Percentiles rank a stretch among this genome's conserved stretches.
phyloP scores from a whole-genome alignment of 495 filamentous ascomycete species.

The Podospora appendiculata region DNA sequence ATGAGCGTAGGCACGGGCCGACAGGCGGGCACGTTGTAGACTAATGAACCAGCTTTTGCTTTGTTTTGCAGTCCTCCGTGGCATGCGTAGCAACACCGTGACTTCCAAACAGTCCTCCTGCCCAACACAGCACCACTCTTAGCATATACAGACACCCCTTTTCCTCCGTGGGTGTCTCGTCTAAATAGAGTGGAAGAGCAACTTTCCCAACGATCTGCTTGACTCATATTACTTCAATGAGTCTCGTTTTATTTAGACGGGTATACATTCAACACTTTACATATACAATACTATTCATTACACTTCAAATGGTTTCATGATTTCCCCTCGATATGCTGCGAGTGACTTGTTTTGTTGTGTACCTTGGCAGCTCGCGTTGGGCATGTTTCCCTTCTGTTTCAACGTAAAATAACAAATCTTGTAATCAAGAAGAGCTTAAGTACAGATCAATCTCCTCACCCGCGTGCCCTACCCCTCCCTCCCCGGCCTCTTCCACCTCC shows the following conservation, averaged over 20 bases:
- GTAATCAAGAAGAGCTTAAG: too few species aligned
- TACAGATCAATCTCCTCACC: not conserved
- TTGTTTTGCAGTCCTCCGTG: not conserved
- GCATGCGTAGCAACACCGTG: not conserved
- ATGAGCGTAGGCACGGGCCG: not conserved
- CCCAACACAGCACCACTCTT: slow-evolving; percentile 35
- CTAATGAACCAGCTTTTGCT: not conserved
- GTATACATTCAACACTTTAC: slow-evolving; percentile 18
- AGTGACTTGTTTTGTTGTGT: too few species aligned
- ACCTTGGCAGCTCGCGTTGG: too few species aligned
- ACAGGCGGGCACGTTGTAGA: not conserved
- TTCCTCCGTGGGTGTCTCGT: slow-evolving; percentile 56
- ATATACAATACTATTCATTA: too few species aligned
- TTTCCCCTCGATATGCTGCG: too few species aligned
- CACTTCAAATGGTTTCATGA: too few species aligned
- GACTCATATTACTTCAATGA: slow-evolving; percentile 25
- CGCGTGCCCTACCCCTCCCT: not conserved
- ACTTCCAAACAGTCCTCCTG: not conserved
- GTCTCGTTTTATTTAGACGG: slow-evolving; percentile 42
- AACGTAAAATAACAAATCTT: too few species aligned
- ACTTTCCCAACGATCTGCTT: slow-evolving; percentile 39
- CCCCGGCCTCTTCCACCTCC: slow-evolving; percentile 2
- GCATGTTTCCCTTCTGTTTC: too few species aligned
- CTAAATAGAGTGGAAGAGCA: slow-evolving; percentile 74
- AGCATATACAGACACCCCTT: slow-evolving; percentile 63